These are phyloP conservation scores for Trichosanthes truncata DNA, from an alignment of 306 rosid genomes.

Conservation along the genomic window DNA sequence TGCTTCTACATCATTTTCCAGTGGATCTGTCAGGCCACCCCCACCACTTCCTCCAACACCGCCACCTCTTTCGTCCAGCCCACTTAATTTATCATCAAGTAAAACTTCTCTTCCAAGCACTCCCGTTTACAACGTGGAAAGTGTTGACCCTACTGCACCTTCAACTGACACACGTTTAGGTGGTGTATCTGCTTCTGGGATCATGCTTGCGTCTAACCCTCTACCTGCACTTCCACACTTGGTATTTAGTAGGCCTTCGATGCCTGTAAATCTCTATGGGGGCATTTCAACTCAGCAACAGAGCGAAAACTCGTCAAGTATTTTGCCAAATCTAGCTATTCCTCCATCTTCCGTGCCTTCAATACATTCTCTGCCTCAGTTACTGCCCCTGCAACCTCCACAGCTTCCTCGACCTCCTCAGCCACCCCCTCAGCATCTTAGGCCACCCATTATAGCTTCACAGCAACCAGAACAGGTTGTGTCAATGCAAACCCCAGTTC, in stretches of 20 bases:
- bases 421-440: conserved; percentile 88
- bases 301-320: conserved; percentile 45
- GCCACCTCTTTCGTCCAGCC: conserved; percentile 71
- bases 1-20: conserved; percentile 41
- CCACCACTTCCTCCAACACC: conserved; percentile 99
- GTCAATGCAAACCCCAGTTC: conserved; percentile 45
- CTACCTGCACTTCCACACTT: conserved; percentile 37
- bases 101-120: conserved; percentile 53
- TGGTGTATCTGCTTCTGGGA: conserved; percentile 34
- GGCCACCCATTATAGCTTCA: conserved; percentile 71
- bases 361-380: conserved; percentile 59
- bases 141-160: conserved; percentile 31
- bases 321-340: conserved; percentile 45
- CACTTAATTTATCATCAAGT: conserved; percentile 44
- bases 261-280: conserved; percentile 43
- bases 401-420: conserved; percentile 93
- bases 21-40: conserved; percentile 64
- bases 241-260: conserved; percentile 54
- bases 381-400: conserved; percentile 98
- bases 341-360: conserved; percentile 55
- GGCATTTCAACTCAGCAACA: conserved; percentile 60
- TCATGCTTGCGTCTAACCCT: conserved; percentile 48
- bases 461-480: conserved; percentile 65
- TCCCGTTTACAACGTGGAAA: conserved; percentile 44
- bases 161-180: conserved; percentile 24